Percentiles rank a stretch among this genome's conserved stretches.
These are phyloP conservation scores for Rhizophora mangle DNA, from an alignment of 345 rosid genomes.

Conservation along the genomic window DNA sequence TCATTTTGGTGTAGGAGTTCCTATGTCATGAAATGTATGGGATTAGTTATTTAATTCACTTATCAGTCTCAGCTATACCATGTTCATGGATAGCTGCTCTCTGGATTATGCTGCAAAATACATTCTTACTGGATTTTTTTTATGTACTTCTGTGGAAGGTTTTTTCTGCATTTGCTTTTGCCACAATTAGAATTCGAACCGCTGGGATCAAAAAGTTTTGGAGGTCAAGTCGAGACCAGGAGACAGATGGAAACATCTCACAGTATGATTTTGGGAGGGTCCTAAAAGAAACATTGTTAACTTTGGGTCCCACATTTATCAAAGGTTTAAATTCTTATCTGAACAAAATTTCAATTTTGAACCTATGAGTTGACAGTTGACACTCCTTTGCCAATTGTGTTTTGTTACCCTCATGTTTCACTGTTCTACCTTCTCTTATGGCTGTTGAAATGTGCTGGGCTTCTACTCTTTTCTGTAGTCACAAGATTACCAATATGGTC, in stretches of 20 bases:
- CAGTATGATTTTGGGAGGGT: constrained; percentile 67
- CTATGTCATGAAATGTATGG: too few relatives aligned
- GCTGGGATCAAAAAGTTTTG: constrained; percentile 32
- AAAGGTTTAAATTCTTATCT: constrained; percentile 55
- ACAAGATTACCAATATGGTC: constrained; percentile 35
- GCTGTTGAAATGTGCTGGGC: constrained; percentile 19
- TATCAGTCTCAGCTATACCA: not conserved
- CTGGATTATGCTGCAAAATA: not conserved
- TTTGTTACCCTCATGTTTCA: not conserved
- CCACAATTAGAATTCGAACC: constrained; percentile 64
- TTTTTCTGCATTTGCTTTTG: constrained; percentile 57
- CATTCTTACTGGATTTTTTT: constrained; percentile 15
- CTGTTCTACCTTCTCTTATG: not conserved
- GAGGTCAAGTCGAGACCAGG: constrained; percentile 35
- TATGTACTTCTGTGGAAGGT: constrained; percentile 43
- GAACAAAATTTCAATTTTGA: constrained; percentile 19
- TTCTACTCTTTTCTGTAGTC: constrained; percentile 37
- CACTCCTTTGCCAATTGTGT: not conserved
- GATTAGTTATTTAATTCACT: too few relatives aligned
- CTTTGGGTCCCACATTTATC: constrained; percentile 92
- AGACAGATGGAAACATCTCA: constrained; percentile 38
- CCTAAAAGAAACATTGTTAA: constrained; percentile 78
- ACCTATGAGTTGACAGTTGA: not conserved
- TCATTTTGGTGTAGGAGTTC: too few relatives aligned
- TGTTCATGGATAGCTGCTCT: not conserved